Evolutionary conservation across 805 yeast genomes (phyloP).

Genomic region (Naumovozyma baii): DNA sequence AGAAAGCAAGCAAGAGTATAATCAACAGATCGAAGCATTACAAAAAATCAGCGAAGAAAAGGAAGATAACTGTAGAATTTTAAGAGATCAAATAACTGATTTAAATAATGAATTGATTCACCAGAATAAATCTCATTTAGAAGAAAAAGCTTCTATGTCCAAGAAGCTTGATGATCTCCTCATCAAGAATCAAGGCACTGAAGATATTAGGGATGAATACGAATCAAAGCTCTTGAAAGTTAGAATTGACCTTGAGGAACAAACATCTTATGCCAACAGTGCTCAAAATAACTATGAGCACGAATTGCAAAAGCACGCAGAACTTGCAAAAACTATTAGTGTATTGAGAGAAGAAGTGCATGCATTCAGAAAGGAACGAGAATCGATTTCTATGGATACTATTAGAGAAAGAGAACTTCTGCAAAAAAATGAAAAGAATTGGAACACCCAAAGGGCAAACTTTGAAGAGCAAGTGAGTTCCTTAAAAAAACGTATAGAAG

Average conservation of each 20-base stretch:
- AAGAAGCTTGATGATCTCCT: constrained; percentile 27
- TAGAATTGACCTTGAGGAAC: constrained; percentile 34
- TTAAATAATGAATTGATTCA: constrained; percentile 26
- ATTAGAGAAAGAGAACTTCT: constrained; percentile 28
- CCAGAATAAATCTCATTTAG: constrained; percentile 22
- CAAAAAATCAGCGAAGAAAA: constrained; percentile 15
- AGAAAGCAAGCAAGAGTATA: constrained; percentile 28
- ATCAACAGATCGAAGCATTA: constrained; percentile 10
- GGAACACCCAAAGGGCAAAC: constrained; percentile 36
- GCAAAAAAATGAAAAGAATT: constrained; percentile 33
- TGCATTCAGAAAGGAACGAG: constrained; percentile 22
- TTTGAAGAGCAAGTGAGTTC: constrained; percentile 41
- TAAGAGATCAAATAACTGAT: constrained; percentile 27
- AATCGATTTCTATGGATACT: constrained; percentile 21
- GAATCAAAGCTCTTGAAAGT: constrained; percentile 25
- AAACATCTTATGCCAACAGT: constrained; percentile 38
- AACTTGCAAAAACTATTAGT: constrained; percentile 36
- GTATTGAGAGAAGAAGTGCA: constrained; percentile 33
- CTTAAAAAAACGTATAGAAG: constrained; percentile 40
- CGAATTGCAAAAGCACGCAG: constrained; percentile 47
- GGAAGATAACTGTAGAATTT: constrained; percentile 15
- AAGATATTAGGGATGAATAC: constrained; percentile 17
- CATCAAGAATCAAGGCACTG: constrained; percentile 18
- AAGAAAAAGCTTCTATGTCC: constrained; percentile 14
- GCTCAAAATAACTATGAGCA: constrained; percentile 46